Conservation (phyloP, 441 rosid species). For the Erodium moschatum region DNA sequence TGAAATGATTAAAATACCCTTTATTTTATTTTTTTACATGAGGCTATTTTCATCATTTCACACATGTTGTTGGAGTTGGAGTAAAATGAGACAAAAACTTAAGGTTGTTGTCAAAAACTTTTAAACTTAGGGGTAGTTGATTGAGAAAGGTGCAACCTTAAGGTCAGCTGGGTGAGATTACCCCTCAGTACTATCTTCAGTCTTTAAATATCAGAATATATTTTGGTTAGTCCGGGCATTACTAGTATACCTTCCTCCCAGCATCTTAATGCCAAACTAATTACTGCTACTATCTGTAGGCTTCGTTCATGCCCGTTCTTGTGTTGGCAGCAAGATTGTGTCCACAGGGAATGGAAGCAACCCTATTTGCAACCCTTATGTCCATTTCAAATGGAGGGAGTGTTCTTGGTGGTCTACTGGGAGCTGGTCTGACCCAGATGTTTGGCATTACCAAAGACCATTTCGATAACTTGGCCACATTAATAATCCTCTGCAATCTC, state of each 20-base stretch:
- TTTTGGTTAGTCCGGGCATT: no score
- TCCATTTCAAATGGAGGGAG: constrained; percentile 89
- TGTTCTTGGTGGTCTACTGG: constrained; percentile 78
- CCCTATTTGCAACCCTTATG: constrained; percentile 92
- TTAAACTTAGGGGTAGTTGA: no score
- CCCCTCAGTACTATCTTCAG: no score
- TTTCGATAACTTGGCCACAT: constrained; percentile 51
- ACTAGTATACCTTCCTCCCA: neutral
- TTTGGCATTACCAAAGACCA: constrained; percentile 76
- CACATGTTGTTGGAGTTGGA: no score
- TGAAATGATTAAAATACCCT: no score
- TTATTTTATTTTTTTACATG: no score
- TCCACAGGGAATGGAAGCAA: constrained; percentile 98
- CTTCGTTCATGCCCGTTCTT: constrained; percentile 94
- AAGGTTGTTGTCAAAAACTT: no score
- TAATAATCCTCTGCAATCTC: constrained; percentile 84
- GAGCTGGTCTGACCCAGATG: constrained; percentile 74
- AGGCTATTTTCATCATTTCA: no score
- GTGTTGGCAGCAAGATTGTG: constrained; percentile 84
- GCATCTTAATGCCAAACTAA: neutral
- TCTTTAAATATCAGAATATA: no score
- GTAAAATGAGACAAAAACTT: no score
- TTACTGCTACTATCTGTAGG: constrained; percentile 33
- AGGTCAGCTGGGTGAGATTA: no score
- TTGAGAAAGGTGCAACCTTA: no score